Conservation (phyloP, 495 filamentous ascomycete species). For the Penicillium goetzii region DNA sequence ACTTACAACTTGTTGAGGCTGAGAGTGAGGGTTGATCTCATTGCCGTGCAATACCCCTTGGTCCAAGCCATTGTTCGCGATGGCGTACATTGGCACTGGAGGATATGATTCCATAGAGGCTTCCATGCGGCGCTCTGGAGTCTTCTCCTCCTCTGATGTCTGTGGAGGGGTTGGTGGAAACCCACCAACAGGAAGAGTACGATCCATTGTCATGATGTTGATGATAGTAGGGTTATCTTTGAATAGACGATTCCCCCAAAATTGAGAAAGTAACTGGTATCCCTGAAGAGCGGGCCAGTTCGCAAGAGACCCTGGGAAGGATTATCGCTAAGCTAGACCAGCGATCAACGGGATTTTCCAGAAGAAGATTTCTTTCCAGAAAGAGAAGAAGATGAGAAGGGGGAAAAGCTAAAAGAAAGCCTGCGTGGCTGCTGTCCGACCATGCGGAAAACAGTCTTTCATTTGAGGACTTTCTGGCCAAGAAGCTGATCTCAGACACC, state of each 20-base stretch:
- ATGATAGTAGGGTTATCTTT: background rate
- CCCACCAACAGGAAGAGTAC: background rate
- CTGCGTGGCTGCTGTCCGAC: slow-evolving; percentile 22
- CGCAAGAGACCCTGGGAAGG: slow-evolving; percentile 16
- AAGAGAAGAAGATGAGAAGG: slow-evolving; percentile 27
- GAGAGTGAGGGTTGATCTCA: background rate
- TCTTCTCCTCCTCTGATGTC: slow-evolving; percentile 16
- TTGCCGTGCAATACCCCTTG: background rate
- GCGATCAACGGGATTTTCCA: slow-evolving; percentile 6
- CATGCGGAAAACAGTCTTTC: slow-evolving; percentile 12
- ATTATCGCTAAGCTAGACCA: slow-evolving; percentile 11
- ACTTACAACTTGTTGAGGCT: slow-evolving; percentile 12
- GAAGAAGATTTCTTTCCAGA: slow-evolving; percentile 24
- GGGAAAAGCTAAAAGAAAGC: slow-evolving; percentile 25
- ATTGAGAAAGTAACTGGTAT: slow-evolving; percentile 12
- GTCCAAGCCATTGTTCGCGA: background rate
- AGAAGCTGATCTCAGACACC: slow-evolving; percentile 11
- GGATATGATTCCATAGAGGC: slow-evolving; percentile 9
- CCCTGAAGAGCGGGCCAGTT: slow-evolving; percentile 9
- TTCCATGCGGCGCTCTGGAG: background rate
- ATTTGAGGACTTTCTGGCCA: slow-evolving; percentile 16
- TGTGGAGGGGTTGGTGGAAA: slow-evolving; percentile 24
- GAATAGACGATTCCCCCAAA: background rate
- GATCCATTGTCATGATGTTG: slow-evolving; percentile 11
- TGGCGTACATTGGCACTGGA: slow-evolving; percentile 10